Conservation (phyloP, 257 asterid species). For the Solanum pennellii region DNA sequence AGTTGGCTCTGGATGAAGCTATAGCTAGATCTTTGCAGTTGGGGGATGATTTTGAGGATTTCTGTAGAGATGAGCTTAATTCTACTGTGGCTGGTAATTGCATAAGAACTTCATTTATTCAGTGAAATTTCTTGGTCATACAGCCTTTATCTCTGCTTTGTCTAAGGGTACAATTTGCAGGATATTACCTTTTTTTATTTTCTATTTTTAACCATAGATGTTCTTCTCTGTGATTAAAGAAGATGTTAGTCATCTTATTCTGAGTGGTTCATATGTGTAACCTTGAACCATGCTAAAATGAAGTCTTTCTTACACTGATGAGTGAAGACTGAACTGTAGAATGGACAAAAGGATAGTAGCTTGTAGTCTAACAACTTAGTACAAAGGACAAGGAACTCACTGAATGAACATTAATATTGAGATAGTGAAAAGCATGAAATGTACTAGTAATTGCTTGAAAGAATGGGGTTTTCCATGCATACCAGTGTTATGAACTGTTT, state of each 20-base stretch:
- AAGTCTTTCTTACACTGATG: not conserved
- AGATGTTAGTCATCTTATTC: not conserved
- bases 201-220: not conserved
- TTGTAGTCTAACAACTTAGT: not conserved
- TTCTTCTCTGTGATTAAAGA: not conserved
- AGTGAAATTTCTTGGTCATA: not conserved
- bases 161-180: not conserved
- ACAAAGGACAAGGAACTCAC: not conserved
- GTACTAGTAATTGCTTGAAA: not conserved
- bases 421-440: not conserved
- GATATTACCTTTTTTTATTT: not conserved
- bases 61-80: conserved; percentile 29
- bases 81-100: conserved; percentile 29
- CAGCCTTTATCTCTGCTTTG: not conserved
- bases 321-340: not conserved
- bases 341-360: not conserved
- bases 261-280: not conserved
- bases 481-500: not conserved
- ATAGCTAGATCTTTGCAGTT: conserved; percentile 74
- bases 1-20: conserved; percentile 78
- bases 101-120: not conserved
- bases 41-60: conserved; percentile 55
- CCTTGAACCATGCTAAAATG: not conserved
- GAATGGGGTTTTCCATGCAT: not conserved
- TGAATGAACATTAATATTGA: not conserved